Evolutionary conservation across 2,329 filamentous ascomycete species (phyloP).

Genomic region (Aschersonia sp.): DNA sequence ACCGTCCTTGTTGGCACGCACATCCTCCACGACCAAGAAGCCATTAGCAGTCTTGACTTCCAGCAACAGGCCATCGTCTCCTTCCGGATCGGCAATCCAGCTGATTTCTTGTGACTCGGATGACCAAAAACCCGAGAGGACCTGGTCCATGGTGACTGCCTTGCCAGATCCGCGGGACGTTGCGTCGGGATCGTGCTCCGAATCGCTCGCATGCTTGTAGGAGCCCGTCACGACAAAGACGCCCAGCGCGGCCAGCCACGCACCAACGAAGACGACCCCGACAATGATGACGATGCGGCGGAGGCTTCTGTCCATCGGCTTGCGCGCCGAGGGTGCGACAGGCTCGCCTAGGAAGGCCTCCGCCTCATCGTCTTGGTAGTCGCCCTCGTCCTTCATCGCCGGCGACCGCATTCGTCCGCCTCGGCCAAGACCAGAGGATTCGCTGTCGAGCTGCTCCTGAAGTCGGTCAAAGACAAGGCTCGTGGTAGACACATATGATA

Average conservation of each 20-base stretch:
- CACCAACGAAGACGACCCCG: conserved; percentile 44
- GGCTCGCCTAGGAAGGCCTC: conserved; percentile 34
- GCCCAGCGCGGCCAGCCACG: conserved; percentile 55
- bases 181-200: conserved; percentile 55
- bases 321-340: conserved; percentile 21
- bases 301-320: conserved; percentile 51
- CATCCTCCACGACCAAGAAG: conserved; percentile 78
- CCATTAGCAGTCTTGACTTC: conserved; percentile 56
- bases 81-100: conserved; percentile 63
- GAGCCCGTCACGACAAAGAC: conserved; percentile 51
- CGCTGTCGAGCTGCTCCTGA: conserved; percentile 35
- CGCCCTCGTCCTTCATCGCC: conserved; percentile 17
- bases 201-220: conserved; percentile 48
- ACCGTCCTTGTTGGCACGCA: conserved; percentile 34
- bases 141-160: conserved; percentile 57
- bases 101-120: conserved; percentile 51
- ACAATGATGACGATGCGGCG: conserved; percentile 49
- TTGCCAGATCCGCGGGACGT: conserved; percentile 52
- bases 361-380: conserved; percentile 29
- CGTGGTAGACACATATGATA: conserved; percentile 70
- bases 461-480: conserved; percentile 71
- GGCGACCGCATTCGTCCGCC: conserved; percentile 9
- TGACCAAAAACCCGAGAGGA: conserved; percentile 52
- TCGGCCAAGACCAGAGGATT: conserved; percentile 7
- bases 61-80: conserved; percentile 74